Conservation (phyloP, 2,329 filamentous ascomycete species). For the Talaromyces amestolkiae region DNA sequence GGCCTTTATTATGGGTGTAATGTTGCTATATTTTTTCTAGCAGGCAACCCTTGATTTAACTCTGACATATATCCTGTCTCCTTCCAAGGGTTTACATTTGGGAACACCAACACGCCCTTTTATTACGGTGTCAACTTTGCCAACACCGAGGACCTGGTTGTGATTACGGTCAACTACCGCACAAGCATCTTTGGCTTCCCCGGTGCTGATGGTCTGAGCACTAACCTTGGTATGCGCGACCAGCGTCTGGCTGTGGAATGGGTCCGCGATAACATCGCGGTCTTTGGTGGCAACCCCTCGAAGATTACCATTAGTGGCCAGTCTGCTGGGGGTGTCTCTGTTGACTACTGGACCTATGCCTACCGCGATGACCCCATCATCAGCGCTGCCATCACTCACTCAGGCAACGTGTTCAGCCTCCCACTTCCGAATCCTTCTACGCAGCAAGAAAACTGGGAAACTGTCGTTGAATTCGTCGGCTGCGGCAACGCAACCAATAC, state of each 20-base stretch:
- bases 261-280: constrained; percentile 72
- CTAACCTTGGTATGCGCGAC: constrained; percentile 69
- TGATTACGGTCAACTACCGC: constrained; percentile 58
- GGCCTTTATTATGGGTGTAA: neutral
- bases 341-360: constrained; percentile 21
- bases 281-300: constrained; percentile 73
- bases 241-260: constrained; percentile 71
- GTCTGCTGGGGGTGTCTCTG: constrained; percentile 53
- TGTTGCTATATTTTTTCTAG: neutral
- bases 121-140: constrained; percentile 39
- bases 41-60: no score
- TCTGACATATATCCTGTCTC: neutral
- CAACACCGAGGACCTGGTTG: constrained; percentile 59
- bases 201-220: constrained; percentile 52
- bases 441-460: constrained; percentile 7
- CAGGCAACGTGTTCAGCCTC: constrained; percentile 30
- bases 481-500: constrained; percentile 6
- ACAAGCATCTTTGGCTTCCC: constrained; percentile 33
- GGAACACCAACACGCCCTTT: constrained; percentile 37
- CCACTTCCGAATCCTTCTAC: constrained; percentile 25
- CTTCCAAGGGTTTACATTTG: constrained; percentile 34
- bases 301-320: constrained; percentile 80
- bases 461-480: constrained; percentile 4
- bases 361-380: constrained; percentile 9
- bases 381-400: constrained; percentile 4